A percentile compares a stretch with the other conserved stretches of the same genome.
phyloP scores from a whole-genome alignment of 306 rosid species.

The Astragalus membranaceus region DNA sequence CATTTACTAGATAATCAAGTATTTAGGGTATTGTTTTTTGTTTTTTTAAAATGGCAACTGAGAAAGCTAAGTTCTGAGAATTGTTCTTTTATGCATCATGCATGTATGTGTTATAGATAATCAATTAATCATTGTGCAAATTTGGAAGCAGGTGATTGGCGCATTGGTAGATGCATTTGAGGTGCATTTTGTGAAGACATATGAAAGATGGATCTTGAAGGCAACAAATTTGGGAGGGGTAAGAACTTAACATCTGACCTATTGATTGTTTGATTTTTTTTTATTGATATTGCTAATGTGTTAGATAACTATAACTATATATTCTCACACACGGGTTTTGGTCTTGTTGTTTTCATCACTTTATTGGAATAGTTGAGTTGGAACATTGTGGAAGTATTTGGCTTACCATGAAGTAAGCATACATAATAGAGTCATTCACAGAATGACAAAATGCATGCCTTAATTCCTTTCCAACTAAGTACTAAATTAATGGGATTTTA shows the following conservation, averaged over 20 bases:
- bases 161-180: not conserved
- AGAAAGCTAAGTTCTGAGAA: not conserved
- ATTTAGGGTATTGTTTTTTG: not conserved
- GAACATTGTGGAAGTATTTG: not conserved
- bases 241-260: conserved; percentile 6
- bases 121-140: conserved; percentile 7
- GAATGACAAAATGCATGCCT: not conserved
- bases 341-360: not conserved
- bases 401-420: not conserved
- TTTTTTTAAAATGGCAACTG: not conserved
- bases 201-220: conserved; percentile 26
- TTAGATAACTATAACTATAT: not conserved
- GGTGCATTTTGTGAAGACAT: conserved; percentile 1
- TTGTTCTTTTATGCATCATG: not conserved
- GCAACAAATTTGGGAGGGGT: conserved; percentile 20
- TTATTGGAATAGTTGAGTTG: not conserved
- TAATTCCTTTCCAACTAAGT: not conserved
- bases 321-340: not conserved
- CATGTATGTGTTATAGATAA: conserved; percentile 1
- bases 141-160: conserved; percentile 4
- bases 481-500: not conserved
- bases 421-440: not conserved
- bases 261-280: not conserved
- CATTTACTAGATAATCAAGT: not conserved
- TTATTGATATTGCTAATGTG: not conserved